phyloP scores from a whole-genome alignment of 108 stramenopile genomes.

The Schizochytrium sp. region DNA sequence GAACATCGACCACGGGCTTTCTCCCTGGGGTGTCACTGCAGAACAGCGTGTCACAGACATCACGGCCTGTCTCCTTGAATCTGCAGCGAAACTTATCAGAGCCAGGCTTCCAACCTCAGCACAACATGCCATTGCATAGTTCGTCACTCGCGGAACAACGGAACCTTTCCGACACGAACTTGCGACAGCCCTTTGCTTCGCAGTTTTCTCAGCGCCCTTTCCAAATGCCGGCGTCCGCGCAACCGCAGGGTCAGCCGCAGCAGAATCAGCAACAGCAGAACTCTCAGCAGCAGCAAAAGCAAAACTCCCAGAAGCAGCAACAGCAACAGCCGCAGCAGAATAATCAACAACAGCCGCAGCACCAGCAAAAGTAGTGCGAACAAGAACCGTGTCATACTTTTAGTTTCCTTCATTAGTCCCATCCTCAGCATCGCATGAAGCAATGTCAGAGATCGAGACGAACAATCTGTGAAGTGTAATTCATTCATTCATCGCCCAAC shows the following conservation, averaged over 20 bases:
- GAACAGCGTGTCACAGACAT: neutral
- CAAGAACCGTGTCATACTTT: neutral
- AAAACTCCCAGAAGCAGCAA: neutral
- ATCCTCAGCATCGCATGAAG: no score
- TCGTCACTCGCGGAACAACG: neutral
- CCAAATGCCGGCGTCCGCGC: neutral
- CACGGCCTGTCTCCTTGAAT: no score
- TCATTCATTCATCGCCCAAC: no score
- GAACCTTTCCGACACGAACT: neutral
- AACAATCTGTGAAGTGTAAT: no score
- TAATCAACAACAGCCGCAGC: neutral
- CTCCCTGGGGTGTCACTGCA: neutral
- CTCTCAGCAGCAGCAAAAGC: neutral
- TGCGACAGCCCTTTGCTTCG: neutral
- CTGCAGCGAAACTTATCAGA: no score
- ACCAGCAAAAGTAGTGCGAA: neutral
- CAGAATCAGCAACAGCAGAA: neutral
- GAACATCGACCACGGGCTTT: neutral
- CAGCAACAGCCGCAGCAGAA: neutral
- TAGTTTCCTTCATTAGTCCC: no score
- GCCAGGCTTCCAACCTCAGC: neutral
- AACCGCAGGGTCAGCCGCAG: neutral
- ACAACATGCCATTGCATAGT: neutral
- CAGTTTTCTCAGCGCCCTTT: neutral
- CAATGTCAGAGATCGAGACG: no score